Base-by-base conservation (phyloP, 2,329 filamentous ascomycete genomes). In the Fusarium goolgardi region DNA sequence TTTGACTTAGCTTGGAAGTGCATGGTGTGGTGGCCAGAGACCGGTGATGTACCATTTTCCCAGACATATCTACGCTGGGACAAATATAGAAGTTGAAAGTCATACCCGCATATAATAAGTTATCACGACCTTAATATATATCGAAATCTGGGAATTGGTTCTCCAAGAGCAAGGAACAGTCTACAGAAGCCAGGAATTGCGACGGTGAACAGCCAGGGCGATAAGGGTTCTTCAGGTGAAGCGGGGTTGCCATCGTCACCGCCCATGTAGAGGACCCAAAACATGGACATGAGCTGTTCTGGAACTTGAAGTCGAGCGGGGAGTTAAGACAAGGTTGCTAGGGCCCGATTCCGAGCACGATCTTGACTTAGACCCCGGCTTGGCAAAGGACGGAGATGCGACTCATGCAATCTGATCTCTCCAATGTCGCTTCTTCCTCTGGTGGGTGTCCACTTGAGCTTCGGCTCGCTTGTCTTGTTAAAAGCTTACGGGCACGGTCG, bases 281-380 rank as follows among this genome's bases (percentile, higher is more conserved):
- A 37, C 53, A 65, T 43, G 46, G 29, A 46, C 39, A 65, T n/a
- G 32, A 50, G 50, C 25, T 69, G 35, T 59, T 62, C 61, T 62
- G 37, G 61, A 66, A 59, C 61, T 52, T 53, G 56, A 50, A 50
- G 35, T 49, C 16, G 41, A 53, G 61, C 21, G 66, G 65, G 61
- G 65, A 55, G 53, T 69, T 43, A 16, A 67, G 55, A 67, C 55
- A 65, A 60, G 46, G 60, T 52, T 60, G 41, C 65, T 57, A 57
- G 64, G 64, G 37, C 55, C 50, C 64, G 41, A 68, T 63, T 68
- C 40, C 40, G 55, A 54, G 41, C 54, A 46, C 40, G 49, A 63
- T 63, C 62, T 67, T 37, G 35, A 52, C 45, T 65, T 63, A 59
- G 52, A 64, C 59, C 59, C 58, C 64, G 66, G 56, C 66, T 70